Conservation (phyloP, 2,329 filamentous ascomycete genomes). For the Alternaria conjuncta region DNA sequence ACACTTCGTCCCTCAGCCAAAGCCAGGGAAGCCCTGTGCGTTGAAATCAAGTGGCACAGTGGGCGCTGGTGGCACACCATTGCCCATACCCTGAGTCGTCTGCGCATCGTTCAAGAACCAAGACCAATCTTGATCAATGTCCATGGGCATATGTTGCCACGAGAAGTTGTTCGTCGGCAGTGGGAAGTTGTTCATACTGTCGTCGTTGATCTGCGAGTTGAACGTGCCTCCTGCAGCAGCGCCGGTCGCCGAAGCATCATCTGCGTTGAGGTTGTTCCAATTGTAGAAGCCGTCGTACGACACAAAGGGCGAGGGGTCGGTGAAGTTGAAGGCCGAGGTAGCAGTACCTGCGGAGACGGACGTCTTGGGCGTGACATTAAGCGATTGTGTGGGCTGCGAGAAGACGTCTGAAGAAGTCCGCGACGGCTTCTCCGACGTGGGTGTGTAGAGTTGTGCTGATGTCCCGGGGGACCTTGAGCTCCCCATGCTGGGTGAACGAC, state of each 20-base stretch:
- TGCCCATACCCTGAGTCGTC: conserved; percentile 15
- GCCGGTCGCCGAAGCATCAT: conserved; percentile 13
- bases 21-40: conserved; percentile 34
- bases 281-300: conserved; percentile 52
- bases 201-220: conserved; percentile 38
- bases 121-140: conserved; percentile 51
- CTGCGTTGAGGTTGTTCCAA: conserved; percentile 30
- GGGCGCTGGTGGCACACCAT: neutral
- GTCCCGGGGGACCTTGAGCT: conserved; percentile 3
- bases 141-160: conserved; percentile 51
- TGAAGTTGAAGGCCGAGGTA: conserved; percentile 15
- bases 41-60: conserved; percentile 23
- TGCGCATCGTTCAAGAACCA: conserved; percentile 48
- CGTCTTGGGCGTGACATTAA: conserved; percentile 21
- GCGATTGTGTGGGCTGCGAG: conserved; percentile 15
- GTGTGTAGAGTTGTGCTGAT: conserved; percentile 14
- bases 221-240: conserved; percentile 4
- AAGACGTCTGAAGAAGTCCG: conserved; percentile 19
- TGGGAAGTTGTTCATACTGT: conserved; percentile 39
- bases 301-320: conserved; percentile 38
- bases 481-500: neutral
- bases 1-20: conserved; percentile 16
- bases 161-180: conserved; percentile 45
- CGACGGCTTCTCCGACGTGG: conserved; percentile 16
- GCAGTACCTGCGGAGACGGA: conserved; percentile 19